Percentiles rank a stretch among this genome's conserved stretches.
Conservation (phyloP, 1,284 basidiomycete genomes). For the Gomphus bonarii region DNA sequence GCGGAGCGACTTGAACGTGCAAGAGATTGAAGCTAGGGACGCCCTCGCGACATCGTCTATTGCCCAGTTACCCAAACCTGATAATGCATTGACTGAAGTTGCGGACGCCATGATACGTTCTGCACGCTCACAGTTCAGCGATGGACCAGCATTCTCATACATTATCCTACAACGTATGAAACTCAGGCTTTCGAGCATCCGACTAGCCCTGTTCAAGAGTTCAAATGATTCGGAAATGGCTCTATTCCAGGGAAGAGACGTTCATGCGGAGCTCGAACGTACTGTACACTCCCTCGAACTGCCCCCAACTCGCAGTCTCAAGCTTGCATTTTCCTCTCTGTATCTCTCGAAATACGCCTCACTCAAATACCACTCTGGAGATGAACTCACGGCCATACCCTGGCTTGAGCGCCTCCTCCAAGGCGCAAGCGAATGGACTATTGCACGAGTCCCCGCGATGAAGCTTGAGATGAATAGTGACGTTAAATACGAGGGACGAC, state of each 20-base stretch:
- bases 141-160: slow-evolving; percentile 50
- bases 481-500: slow-evolving; percentile 30
- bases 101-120: slow-evolving; percentile 75
- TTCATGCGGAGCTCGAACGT: slow-evolving; percentile 59
- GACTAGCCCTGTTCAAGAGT: slow-evolving; percentile 61
- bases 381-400: slow-evolving; percentile 16
- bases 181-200: slow-evolving; percentile 49
- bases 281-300: slow-evolving; percentile 38
- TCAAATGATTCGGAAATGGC: slow-evolving; percentile 67
- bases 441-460: slow-evolving; percentile 72
- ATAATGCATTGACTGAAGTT: slow-evolving; percentile 71
- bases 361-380: slow-evolving; percentile 29
- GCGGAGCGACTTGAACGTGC: slow-evolving; percentile 57
- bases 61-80: slow-evolving; percentile 54
- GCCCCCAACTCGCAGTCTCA: slow-evolving; percentile 49
- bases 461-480: slow-evolving; percentile 67
- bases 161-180: slow-evolving; percentile 63
- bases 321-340: slow-evolving; percentile 63
- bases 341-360: slow-evolving; percentile 61
- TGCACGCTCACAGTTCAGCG: slow-evolving; percentile 55
- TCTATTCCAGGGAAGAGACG: slow-evolving; percentile 53
- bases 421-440: slow-evolving; percentile 53
- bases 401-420: slow-evolving; percentile 50
- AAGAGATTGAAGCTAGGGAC: slow-evolving; percentile 62
- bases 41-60: slow-evolving; percentile 65